Percentiles rank a stretch among this genome's conserved stretches.
phyloP scores from a whole-genome alignment of 345 rosid species.

The Anastatica hierochuntica region DNA sequence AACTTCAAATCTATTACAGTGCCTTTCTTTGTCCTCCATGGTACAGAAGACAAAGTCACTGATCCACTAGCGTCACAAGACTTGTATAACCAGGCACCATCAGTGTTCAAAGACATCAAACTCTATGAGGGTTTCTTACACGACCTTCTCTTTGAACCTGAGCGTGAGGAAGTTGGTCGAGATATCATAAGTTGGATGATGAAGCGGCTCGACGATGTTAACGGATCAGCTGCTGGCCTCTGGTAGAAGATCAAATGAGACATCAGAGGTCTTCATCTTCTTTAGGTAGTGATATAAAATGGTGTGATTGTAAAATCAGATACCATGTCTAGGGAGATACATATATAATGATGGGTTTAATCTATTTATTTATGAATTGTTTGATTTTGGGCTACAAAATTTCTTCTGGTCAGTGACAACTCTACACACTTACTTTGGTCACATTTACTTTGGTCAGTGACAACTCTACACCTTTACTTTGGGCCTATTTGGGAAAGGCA shows the following conservation, averaged over 20 bases:
- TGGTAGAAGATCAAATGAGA: conserved; percentile 12
- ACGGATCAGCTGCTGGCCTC: conserved; percentile 12
- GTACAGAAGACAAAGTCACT: conserved; percentile 84
- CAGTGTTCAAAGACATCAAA: conserved; percentile 70
- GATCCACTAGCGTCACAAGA: conserved; percentile 90
- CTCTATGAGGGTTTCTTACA: conserved; percentile 93
- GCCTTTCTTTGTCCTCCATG: conserved; percentile 91
- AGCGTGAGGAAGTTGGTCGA: conserved; percentile 65
- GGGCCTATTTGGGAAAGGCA: too few relatives aligned
- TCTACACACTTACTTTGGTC: too few relatives aligned
- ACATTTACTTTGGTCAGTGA: too few relatives aligned
- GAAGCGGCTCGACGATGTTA: conserved; percentile 38
- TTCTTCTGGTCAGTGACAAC: too few relatives aligned
- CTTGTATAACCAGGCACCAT: conserved; percentile 67
- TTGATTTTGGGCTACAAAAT: neutral
- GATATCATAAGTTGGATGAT: conserved; percentile 89
- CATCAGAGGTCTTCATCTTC: conserved; percentile 5
- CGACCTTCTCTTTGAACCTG: conserved; percentile 90
- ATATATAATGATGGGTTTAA: neutral
- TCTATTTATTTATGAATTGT: neutral
- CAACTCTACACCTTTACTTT: too few relatives aligned
- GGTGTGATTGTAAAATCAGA: conserved; percentile 18
- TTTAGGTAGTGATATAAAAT: conserved; percentile 17
- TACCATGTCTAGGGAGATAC: conserved; percentile 4
- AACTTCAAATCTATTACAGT: conserved; percentile 57